Evolutionary conservation across 148 eudicot species (phyloP).

Genomic region (Fallopia convolvulus): DNA sequence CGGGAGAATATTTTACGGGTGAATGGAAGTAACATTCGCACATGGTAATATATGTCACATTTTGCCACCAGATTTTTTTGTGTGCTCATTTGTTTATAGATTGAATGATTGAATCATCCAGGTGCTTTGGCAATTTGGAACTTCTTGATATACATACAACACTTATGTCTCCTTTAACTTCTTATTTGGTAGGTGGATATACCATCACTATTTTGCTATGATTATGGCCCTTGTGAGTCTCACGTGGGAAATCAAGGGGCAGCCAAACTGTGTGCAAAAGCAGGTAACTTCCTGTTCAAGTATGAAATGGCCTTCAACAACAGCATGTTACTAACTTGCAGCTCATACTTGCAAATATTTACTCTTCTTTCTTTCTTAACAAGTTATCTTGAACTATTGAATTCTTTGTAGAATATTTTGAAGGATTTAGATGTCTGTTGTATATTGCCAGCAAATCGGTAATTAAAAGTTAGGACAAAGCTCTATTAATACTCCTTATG

Average conservation of each 20-base stretch:
- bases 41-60: conserved; percentile 49
- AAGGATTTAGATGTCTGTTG: background rate
- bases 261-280: conserved; percentile 74
- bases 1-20: conserved; percentile 90
- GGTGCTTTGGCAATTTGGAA: background rate
- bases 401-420: background rate
- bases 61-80: background rate
- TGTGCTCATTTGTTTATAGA: background rate
- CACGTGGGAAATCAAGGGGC: conserved; percentile 91
- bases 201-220: conserved; percentile 96
- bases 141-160: background rate
- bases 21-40: conserved; percentile 95
- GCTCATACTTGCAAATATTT: background rate
- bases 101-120: background rate
- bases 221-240: conserved; percentile 93
- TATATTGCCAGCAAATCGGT: no score
- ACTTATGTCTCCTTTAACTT: background rate
- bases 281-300: conserved; percentile 41
- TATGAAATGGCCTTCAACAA: background rate
- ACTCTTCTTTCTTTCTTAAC: background rate
- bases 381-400: no score
- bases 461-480: background rate
- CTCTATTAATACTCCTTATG: background rate
- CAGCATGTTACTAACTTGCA: background rate
- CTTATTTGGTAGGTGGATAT: conserved; percentile 62